Conservation (phyloP, 179 eudicot genomes). For the Sideroxylon spinosum region DNA sequence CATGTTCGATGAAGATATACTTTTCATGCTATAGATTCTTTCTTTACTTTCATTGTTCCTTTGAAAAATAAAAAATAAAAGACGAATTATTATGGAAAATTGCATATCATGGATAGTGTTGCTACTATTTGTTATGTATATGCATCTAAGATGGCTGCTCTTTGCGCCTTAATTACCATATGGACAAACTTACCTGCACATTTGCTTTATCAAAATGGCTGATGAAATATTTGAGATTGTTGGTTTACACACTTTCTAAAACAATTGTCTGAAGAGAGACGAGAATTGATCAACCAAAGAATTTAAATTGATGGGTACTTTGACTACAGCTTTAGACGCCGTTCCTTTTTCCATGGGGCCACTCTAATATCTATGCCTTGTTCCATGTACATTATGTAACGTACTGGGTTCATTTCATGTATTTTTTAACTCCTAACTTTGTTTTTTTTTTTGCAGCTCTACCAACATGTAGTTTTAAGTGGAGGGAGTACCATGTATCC, state of each 20-base stretch:
- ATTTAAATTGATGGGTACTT: background rate
- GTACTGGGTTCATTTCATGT: slow-evolving; percentile 3
- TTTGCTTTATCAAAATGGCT: background rate
- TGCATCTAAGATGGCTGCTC: background rate
- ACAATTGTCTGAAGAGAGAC: background rate
- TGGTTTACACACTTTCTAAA: background rate
- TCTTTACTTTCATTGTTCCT: background rate
- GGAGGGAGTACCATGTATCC: slow-evolving; percentile 99
- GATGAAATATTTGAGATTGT: background rate
- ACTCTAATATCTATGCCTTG: background rate
- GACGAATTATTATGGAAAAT: background rate
- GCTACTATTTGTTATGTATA: background rate
- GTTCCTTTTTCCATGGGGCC: background rate
- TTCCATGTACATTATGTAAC: background rate
- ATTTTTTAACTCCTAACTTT: slow-evolving; percentile 10
- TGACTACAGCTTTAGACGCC: background rate
- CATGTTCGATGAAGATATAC: background rate
- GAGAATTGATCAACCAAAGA: background rate
- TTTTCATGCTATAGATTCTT: background rate
- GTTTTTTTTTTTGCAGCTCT: slow-evolving; percentile 66
- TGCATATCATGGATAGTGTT: background rate
- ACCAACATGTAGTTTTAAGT: slow-evolving; percentile 93
- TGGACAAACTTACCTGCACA: background rate
- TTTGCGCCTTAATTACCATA: background rate
- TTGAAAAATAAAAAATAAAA: background rate